A percentile compares a stretch with the other conserved stretches of the same genome.
phyloP scores from a whole-genome alignment of 768 basidiomycete species.

The Boletus subcaerulescens region DNA sequence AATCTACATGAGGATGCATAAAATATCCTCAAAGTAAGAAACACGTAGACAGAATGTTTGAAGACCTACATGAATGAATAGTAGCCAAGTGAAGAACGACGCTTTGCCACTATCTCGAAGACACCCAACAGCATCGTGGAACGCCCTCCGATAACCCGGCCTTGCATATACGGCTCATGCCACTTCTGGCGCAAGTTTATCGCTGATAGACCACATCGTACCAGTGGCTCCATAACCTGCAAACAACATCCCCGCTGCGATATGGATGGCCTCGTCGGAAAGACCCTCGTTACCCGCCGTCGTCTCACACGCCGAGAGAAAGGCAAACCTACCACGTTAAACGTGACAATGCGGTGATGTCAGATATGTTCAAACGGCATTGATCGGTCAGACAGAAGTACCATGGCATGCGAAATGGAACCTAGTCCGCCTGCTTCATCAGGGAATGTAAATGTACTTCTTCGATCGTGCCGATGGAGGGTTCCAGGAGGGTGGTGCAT shows the following conservation, averaged over 20 bases:
- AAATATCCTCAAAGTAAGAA: too few species aligned
- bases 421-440: not conserved
- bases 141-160: not conserved
- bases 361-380: not conserved
- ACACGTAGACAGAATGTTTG: too few species aligned
- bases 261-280: conserved; percentile 38
- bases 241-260: conserved; percentile 40
- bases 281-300: conserved; percentile 34
- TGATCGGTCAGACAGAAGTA: conserved; percentile 2
- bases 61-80: not conserved
- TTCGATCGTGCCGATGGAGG: not conserved
- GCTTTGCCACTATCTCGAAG: not conserved
- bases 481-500: not conserved
- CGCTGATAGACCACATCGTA: conserved; percentile 45
- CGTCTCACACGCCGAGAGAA: conserved; percentile 48
- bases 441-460: not conserved
- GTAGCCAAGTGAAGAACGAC: not conserved
- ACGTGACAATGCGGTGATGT: conserved; percentile 4
- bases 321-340: conserved; percentile 33
- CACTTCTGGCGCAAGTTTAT: conserved; percentile 34
- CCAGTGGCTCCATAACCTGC: conserved; percentile 34
- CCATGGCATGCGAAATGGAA: not conserved
- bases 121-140: not conserved
- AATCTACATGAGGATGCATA: too few species aligned
- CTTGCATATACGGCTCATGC: conserved; percentile 30